Conservation (phyloP, 164 flowering plant genomes). For the Vitis cinerea region DNA sequence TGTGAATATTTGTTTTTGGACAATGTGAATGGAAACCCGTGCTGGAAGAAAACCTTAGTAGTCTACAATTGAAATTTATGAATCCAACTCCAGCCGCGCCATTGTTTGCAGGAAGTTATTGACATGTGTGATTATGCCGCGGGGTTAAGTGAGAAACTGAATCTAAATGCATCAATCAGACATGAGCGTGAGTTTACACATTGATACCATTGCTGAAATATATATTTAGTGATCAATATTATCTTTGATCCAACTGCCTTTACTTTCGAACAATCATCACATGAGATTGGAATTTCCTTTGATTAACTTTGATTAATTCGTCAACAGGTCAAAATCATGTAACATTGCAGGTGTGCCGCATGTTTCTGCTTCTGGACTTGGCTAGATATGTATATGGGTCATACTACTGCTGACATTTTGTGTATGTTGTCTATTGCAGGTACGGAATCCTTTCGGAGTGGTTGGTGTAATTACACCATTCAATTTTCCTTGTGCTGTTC, state of each 20-base stretch:
- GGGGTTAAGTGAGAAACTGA: conserved; percentile 81
- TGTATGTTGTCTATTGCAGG: conserved; percentile 29
- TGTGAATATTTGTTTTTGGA: too few species aligned
- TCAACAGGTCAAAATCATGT: conserved; percentile 90
- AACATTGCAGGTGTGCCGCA: conserved; percentile 83
- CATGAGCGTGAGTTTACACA: conserved; percentile 73
- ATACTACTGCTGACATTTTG: too few species aligned
- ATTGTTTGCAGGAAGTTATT: conserved; percentile 58
- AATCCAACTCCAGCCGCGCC: too few species aligned
- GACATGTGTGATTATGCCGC: conserved; percentile 85
- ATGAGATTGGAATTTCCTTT: background rate
- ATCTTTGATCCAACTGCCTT: background rate
- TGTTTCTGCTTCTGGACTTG: conserved; percentile 10
- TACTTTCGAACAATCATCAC: background rate
- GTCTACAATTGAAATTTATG: too few species aligned
- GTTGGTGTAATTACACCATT: conserved; percentile 99
- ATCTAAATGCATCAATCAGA: conserved; percentile 60
- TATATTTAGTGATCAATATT: background rate
- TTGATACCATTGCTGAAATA: background rate
- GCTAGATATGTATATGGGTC: background rate
- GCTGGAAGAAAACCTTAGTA: too few species aligned
- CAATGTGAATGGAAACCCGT: too few species aligned
- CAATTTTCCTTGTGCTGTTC: conserved; percentile 98
- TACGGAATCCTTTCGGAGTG: conserved; percentile 96
- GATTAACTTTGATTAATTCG: background rate